A percentile compares a stretch with the other conserved stretches of the same genome.
Evolutionary conservation across 2,329 filamentous ascomycete genomes (phyloP).

Genomic region (Elsinoe batatas): DNA sequence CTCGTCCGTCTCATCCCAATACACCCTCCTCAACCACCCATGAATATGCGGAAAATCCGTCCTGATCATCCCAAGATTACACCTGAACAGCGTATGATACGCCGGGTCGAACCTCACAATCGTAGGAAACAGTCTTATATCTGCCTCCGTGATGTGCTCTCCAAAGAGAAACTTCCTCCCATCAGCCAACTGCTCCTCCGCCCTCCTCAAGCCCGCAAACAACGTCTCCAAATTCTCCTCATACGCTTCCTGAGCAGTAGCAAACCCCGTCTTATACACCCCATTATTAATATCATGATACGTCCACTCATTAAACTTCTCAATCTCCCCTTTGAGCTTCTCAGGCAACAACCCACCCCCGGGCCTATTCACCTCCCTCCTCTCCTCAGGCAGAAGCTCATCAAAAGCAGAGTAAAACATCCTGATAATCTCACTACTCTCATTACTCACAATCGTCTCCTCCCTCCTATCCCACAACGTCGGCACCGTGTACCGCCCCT

Average conservation of each 20-base stretch:
- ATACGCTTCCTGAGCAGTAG: conserved; percentile 74
- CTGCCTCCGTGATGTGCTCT: conserved; percentile 64
- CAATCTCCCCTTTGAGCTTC: conserved; percentile 56
- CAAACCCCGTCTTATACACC: conserved; percentile 59
- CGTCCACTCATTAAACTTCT: conserved; percentile 69
- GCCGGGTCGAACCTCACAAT: conserved; percentile 62
- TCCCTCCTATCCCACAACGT: conserved; percentile 72
- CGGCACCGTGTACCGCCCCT: conserved; percentile 72
- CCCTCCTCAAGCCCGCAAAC: conserved; percentile 66
- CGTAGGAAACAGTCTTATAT: conserved; percentile 62
- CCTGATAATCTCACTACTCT: conserved; percentile 84
- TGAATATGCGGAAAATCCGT: conserved; percentile 47
- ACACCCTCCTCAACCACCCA: conserved; percentile 37
- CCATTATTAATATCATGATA: conserved; percentile 54
- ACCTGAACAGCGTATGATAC: conserved; percentile 82
- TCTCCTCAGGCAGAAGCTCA: conserved; percentile 37
- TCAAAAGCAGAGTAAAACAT: conserved; percentile 84
- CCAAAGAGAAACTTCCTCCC: conserved; percentile 61
- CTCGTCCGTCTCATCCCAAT: conserved; percentile 36
- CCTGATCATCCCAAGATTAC: conserved; percentile 53
- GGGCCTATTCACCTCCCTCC: conserved; percentile 44
- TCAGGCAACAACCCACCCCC: conserved; percentile 58
- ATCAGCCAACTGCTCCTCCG: conserved; percentile 58
- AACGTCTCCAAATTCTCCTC: conserved; percentile 61
- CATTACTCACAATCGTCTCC: conserved; percentile 76